Percentiles rank a stretch among this genome's conserved stretches.
Evolutionary conservation across 352 stramenopile species (phyloP).

Genomic region (Globisporangium cylindrosporum): DNA sequence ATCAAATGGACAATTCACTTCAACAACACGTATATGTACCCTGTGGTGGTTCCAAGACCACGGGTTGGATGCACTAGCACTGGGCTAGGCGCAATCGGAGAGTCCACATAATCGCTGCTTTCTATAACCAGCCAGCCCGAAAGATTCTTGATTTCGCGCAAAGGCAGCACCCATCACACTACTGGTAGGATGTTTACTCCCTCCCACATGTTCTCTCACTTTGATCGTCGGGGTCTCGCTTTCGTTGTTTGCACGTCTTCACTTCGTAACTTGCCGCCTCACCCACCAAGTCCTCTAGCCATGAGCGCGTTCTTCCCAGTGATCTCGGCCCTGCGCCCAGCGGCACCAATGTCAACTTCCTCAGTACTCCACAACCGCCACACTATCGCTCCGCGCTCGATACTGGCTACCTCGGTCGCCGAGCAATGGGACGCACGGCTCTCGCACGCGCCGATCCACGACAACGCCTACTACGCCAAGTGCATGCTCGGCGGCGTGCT

Average conservation of each 20-base stretch:
- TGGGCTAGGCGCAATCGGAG: background rate
- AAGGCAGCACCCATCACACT: background rate
- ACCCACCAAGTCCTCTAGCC: constrained; percentile 13
- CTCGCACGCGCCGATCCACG: constrained; percentile 78
- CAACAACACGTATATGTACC: background rate
- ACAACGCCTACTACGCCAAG: constrained; percentile 92
- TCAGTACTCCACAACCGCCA: constrained; percentile 22
- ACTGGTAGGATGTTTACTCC: background rate
- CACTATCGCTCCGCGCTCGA: constrained; percentile 31
- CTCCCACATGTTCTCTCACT: background rate
- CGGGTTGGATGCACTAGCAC: background rate
- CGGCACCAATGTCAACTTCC: constrained; percentile 12
- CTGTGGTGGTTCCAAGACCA: too few relatives aligned
- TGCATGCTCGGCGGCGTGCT: constrained; percentile 93
- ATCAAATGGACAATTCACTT: background rate
- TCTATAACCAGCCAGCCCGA: background rate
- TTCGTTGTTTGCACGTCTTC: background rate
- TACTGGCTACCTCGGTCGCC: constrained; percentile 71
- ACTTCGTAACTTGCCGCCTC: background rate
- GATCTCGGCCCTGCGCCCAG: constrained; percentile 68
- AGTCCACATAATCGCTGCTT: background rate
- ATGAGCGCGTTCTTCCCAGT: constrained; percentile 81
- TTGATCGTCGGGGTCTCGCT: background rate
- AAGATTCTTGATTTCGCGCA: background rate
- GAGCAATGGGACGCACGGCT: constrained; percentile 76